A percentile compares a stretch with the other conserved stretches of the same genome.
Evolutionary conservation across 2,329 filamentous ascomycete genomes (phyloP).

Genomic region (Graphiopsis chlorocephala): DNA sequence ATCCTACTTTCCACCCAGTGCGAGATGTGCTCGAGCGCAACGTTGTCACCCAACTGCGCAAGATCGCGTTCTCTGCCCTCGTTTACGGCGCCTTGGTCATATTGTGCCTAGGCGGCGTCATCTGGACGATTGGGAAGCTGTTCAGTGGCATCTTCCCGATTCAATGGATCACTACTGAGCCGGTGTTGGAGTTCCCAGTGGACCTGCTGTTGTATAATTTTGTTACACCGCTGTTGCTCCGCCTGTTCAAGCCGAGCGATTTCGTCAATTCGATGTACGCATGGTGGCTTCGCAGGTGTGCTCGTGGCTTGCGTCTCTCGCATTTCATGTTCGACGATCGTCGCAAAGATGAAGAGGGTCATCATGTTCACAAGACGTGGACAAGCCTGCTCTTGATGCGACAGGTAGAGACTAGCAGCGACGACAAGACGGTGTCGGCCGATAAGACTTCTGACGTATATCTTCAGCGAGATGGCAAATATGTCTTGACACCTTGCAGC

Average conservation of each 20-base stretch:
- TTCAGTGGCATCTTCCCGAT: slow-evolving; percentile 77
- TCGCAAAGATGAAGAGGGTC: slow-evolving; percentile 76
- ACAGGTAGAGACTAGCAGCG: slow-evolving; percentile 21
- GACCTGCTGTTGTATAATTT: slow-evolving; percentile 97
- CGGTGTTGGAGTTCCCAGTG: slow-evolving; percentile 88
- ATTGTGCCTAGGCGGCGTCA: slow-evolving; percentile 88
- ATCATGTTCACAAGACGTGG: slow-evolving; percentile 34
- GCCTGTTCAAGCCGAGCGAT: slow-evolving; percentile 80
- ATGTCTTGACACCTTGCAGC: slow-evolving; percentile 88
- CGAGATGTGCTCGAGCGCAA: slow-evolving; percentile 93
- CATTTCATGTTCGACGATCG: slow-evolving; percentile 92
- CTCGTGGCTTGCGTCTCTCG: slow-evolving; percentile 73
- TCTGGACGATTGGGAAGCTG: slow-evolving; percentile 77
- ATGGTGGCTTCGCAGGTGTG: slow-evolving; percentile 94
- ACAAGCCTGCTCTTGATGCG: slow-evolving; percentile 17
- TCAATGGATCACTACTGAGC: slow-evolving; percentile 88
- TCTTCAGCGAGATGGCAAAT: slow-evolving; percentile 65
- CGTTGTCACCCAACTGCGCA: slow-evolving; percentile 86
- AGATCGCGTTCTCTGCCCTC: slow-evolving; percentile 92
- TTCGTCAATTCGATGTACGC: slow-evolving; percentile 80
- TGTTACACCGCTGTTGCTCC: slow-evolving; percentile 82
- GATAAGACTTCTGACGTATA: slow-evolving; percentile 9
- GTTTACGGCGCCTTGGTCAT: slow-evolving; percentile 94
- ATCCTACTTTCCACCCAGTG: slow-evolving; percentile 96
- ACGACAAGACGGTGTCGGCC: slow-evolving; percentile 28